Evolutionary conservation across 2,329 filamentous ascomycete genomes (phyloP).

Genomic region (Pseudogymnoascus sp.): DNA sequence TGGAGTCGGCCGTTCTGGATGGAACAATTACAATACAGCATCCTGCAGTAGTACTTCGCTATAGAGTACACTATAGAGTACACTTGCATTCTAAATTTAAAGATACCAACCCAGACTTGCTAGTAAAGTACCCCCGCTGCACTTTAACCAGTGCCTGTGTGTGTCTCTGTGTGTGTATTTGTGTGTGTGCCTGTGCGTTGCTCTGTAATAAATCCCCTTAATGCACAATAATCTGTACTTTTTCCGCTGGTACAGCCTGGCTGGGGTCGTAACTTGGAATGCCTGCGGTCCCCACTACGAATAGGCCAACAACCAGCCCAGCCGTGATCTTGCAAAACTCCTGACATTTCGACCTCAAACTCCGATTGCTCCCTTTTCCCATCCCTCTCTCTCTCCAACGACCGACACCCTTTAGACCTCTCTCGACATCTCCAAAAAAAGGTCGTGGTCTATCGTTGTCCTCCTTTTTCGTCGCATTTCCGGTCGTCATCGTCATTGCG

Average conservation of each 20-base stretch:
- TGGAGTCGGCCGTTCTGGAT: not conserved
- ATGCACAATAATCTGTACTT: not conserved
- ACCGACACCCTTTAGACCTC: not conserved
- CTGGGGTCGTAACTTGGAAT: not conserved
- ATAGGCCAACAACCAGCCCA: not conserved
- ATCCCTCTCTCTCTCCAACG: not conserved
- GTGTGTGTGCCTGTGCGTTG: not conserved
- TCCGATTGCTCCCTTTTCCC: conserved; percentile 6
- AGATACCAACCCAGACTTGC: not conserved
- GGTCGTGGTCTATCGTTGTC: conserved; percentile 9
- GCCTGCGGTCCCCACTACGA: not conserved
- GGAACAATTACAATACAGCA: not conserved
- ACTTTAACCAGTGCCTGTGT: too few species aligned
- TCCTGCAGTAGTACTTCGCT: not conserved
- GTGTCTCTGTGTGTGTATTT: too few species aligned
- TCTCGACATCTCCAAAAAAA: conserved; percentile 9
- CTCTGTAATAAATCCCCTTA: conserved; percentile 3
- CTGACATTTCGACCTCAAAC: conserved; percentile 9
- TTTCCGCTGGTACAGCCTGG: not conserved
- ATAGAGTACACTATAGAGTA: not conserved
- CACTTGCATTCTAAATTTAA: not conserved
- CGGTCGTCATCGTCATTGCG: conserved; percentile 10
- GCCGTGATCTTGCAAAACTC: not conserved
- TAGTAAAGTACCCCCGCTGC: not conserved
- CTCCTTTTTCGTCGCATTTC: conserved; percentile 17